A percentile compares a stretch with the other conserved stretches of the same genome.
These are phyloP conservation scores for Paraleonurus japonicus DNA, from an alignment of 257 asterid species.

Conservation along the genomic window DNA sequence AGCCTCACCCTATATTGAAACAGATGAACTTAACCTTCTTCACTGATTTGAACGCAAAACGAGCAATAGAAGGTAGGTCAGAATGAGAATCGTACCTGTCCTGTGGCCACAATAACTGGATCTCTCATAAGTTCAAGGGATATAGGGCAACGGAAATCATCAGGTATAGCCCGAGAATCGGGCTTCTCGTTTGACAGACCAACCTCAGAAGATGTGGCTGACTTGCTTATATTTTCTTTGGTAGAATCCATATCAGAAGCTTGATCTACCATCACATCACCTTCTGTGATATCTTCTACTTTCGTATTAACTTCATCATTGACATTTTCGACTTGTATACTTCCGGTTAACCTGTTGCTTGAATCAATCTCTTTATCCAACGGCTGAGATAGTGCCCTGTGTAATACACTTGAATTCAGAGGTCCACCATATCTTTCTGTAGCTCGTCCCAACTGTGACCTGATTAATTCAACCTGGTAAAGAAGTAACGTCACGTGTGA, in stretches of 20 bases:
- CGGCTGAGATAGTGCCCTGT: constrained; percentile 54
- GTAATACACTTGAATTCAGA: constrained; percentile 44
- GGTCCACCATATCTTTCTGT: constrained; percentile 71
- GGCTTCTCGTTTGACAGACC: constrained; percentile 43
- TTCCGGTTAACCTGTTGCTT: constrained; percentile 41
- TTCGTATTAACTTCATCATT: constrained; percentile 49
- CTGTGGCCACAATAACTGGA: constrained; percentile 89
- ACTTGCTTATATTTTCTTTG: constrained; percentile 26
- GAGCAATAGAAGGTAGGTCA: neutral
- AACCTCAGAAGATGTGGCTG: constrained; percentile 35
- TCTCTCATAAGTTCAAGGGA: constrained; percentile 92
- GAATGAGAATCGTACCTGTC: constrained; percentile 39
- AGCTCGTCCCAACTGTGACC: constrained; percentile 80
- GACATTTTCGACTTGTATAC: constrained; percentile 37
- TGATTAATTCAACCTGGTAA: constrained; percentile 58
- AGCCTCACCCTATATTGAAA: neutral
- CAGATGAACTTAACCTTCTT: neutral
- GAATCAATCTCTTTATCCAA: constrained; percentile 56
- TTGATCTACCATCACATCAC: neutral
- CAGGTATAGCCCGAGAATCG: constrained; percentile 59
- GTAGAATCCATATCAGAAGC: constrained; percentile 34
- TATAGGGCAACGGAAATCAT: constrained; percentile 81
- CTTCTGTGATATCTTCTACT: constrained; percentile 24
- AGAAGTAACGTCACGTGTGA: constrained; percentile 14
- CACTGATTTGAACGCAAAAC: neutral